Evolutionary conservation across 164 flowering plant species (phyloP).

Genomic region (Brasenia schreberi): DNA sequence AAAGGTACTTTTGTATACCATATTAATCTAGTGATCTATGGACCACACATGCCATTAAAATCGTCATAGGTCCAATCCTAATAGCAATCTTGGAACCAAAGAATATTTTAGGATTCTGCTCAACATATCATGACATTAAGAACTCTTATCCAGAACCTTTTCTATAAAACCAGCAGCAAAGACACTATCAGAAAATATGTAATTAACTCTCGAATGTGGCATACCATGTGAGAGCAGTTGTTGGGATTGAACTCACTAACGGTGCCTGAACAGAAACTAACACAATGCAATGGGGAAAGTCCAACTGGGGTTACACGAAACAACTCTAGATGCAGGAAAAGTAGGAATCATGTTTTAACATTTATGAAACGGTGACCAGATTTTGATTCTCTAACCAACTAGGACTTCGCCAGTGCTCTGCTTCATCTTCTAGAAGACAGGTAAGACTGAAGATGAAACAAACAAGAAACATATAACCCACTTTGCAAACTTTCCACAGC

Average conservation of each 20-base stretch:
- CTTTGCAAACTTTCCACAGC: neutral
- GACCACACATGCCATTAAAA: too few relatives aligned
- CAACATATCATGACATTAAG: neutral
- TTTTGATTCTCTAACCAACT: constrained; percentile 25
- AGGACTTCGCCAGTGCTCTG: constrained; percentile 11
- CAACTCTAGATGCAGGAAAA: too few relatives aligned
- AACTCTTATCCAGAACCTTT: neutral
- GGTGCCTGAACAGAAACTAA: constrained; percentile 28
- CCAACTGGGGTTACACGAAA: too few relatives aligned
- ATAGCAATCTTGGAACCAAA: too few relatives aligned
- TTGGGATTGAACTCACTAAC: constrained; percentile 24
- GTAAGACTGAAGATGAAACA: too few relatives aligned
- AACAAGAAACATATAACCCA: too few relatives aligned
- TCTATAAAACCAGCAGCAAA: neutral
- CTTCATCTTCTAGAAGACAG: too few relatives aligned
- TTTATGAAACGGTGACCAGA: constrained; percentile 28
- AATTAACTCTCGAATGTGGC: too few relatives aligned
- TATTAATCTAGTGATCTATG: too few relatives aligned
- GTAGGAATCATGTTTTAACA: constrained; percentile 16
- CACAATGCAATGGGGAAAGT: neutral
- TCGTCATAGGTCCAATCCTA: too few relatives aligned
- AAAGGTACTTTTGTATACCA: too few relatives aligned
- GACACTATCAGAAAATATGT: constrained; percentile 1
- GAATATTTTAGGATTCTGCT: neutral
- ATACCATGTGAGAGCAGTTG: constrained; percentile 32